phyloP scores from a whole-genome alignment of 108 stramenopile genomes.

The Cyclostephanos invisitatus region DNA sequence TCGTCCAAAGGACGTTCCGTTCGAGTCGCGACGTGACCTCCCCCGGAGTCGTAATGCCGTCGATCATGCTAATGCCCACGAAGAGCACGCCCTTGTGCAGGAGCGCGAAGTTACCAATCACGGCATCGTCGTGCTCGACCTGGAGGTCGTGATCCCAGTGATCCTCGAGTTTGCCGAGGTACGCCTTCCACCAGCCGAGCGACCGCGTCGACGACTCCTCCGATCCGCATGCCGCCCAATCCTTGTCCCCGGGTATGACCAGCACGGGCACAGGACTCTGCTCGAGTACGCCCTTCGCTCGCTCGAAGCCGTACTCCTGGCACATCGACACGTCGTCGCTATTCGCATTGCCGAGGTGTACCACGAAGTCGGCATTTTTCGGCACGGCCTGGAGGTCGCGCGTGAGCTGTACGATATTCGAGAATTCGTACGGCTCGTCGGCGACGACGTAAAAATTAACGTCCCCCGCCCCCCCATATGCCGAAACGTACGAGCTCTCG shows the following conservation, averaged over 20 bases:
- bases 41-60: slow-evolving; percentile 36
- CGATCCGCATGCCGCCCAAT: slow-evolving; percentile 74
- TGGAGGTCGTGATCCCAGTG: slow-evolving; percentile 39
- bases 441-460: slow-evolving; percentile 79
- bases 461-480: background rate
- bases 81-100: slow-evolving; percentile 71
- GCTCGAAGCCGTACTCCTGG: slow-evolving; percentile 51
- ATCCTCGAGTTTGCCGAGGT: slow-evolving; percentile 58
- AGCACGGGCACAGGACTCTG: slow-evolving; percentile 63
- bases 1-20: slow-evolving; percentile 67
- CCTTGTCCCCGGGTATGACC: slow-evolving; percentile 71
- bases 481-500: background rate
- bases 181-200: slow-evolving; percentile 55
- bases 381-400: slow-evolving; percentile 59
- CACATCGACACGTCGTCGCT: slow-evolving; percentile 53
- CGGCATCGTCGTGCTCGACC: slow-evolving; percentile 45
- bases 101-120: slow-evolving; percentile 67
- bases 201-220: slow-evolving; percentile 22
- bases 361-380: slow-evolving; percentile 65
- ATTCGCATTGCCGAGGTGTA: slow-evolving; percentile 82
- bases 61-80: slow-evolving; percentile 73
- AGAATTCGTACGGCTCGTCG: slow-evolving; percentile 62
- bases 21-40: slow-evolving; percentile 55
- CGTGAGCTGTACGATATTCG: slow-evolving; percentile 46
- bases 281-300: slow-evolving; percentile 45